Evolutionary conservation across 176 grass and related monocot species (phyloP).

Genomic region (Hsuehochloa calcarea): DNA sequence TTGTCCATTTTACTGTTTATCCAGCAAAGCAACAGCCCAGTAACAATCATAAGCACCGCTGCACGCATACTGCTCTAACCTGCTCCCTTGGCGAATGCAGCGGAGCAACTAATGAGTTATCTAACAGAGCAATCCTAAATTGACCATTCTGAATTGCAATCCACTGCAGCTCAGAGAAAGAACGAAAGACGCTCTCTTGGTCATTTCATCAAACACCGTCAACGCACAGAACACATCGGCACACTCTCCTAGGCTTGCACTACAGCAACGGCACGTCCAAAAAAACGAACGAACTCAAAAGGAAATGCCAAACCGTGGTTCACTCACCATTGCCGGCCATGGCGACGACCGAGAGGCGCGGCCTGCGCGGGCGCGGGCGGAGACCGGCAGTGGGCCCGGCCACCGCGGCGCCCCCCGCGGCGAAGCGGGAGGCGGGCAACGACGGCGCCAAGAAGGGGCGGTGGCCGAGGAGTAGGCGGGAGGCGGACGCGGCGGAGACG

Average conservation of each 20-base stretch:
- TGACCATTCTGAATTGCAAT: background rate
- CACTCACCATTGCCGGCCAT: slow-evolving; percentile 72
- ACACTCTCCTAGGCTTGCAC: background rate
- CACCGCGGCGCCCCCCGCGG: slow-evolving; percentile 35
- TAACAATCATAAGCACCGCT: background rate
- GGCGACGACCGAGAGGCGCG: slow-evolving; percentile 60
- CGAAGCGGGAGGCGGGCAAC: slow-evolving; percentile 26
- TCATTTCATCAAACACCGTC: slow-evolving; percentile 50
- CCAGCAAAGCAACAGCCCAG: background rate
- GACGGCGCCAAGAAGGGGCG: slow-evolving; percentile 49
- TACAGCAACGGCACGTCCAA: background rate
- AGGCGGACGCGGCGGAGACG: slow-evolving; percentile 44
- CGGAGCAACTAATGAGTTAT: background rate
- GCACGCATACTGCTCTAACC: background rate
- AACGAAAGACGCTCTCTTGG: background rate
- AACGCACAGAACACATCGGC: background rate
- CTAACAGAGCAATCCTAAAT: background rate
- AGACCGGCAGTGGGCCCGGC: slow-evolving; percentile 31
- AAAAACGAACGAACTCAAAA: background rate
- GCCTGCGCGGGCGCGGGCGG: slow-evolving; percentile 43
- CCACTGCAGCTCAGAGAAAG: background rate
- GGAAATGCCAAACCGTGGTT: background rate
- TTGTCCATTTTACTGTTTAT: background rate
- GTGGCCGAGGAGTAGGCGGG: slow-evolving; percentile 52
- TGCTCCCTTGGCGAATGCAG: background rate